Base-by-base conservation (phyloP, 345 rosid genomes). In the Eucalyptus pauciflora region DNA sequence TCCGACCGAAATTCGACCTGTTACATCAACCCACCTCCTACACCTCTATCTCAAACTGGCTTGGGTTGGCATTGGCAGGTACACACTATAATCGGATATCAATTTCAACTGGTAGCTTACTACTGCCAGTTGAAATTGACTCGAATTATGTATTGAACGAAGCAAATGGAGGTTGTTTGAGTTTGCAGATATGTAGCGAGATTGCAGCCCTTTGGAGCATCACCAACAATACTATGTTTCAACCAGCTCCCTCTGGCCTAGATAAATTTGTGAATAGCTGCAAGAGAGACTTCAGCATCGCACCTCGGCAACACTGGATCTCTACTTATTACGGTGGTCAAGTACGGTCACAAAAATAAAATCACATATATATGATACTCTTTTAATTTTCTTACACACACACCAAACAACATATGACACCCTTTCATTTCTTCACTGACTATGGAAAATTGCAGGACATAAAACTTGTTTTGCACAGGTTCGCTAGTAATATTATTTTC, bases 251-350 rank as follows among this genome's bases (percentile, higher is more conserved):
- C 37, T 29, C 37, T 15, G 50, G 89, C 46, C 86, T 91, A 51
- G 58, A n/a, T 27, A 7, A 3, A 5, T 93, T 54, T 86, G 9
- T 29, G 7, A 7, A 64, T 5, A 0, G 67, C 0, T 94, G 96
- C 94, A 87, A 10, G 25, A 5, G 8, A 17, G 0, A 0, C 2
- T 95, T 86, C 9, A 91, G 92, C 5, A 1, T 62, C 56, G 48
- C 90, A 33, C 94, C 96, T 89, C 91, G 94, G 11, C 94, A 94
- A 29, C 93, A 92, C 24, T 62, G 95, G 95, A 76, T 92, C 85
- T 91, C 96, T 13, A 87, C 96, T 13, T 93, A 94, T 60, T 94
- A 91, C 29, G 94, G 95, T 86, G 95, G 94, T 71, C 91, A 92
- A 86, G 97, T 93, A 90, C 7, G 11, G 24, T 67, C 79, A 31